These are phyloP conservation scores for Raphanus sativus DNA, from an alignment of 345 rosid genomes.

Conservation along the genomic window DNA sequence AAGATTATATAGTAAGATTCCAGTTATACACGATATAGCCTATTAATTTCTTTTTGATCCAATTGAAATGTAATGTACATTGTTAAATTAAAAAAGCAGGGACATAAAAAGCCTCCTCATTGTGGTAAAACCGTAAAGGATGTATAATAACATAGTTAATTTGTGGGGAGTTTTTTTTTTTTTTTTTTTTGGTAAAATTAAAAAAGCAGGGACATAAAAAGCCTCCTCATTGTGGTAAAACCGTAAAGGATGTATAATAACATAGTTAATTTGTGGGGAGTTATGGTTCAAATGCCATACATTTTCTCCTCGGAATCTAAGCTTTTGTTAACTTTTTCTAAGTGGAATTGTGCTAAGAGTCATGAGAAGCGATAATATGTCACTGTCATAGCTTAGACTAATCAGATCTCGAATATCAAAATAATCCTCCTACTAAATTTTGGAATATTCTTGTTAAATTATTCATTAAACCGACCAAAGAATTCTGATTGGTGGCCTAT, in stretches of 20 bases:
- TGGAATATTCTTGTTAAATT: slow-evolving; percentile 7
- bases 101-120: not conserved
- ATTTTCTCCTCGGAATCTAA: not conserved
- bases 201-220: too few species aligned
- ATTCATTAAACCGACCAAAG: not conserved
- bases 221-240: too few species aligned
- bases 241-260: not conserved
- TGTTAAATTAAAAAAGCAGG: not conserved
- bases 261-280: not conserved
- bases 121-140: not conserved
- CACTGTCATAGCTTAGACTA: not conserved
- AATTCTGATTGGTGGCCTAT: slow-evolving; percentile 35
- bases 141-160: not conserved
- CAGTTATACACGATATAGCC: not conserved
- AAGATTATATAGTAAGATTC: not conserved
- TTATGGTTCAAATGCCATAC: not conserved
- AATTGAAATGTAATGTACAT: not conserved
- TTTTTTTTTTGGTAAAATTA: too few species aligned
- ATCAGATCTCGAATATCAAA: not conserved
- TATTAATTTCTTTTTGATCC: not conserved
- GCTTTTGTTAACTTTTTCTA: not conserved
- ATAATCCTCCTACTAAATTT: not conserved
- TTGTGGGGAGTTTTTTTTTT: not conserved
- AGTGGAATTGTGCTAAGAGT: not conserved
- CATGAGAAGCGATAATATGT: not conserved